These are phyloP conservation scores for Schwanniomyces sp. DNA, from an alignment of 805 yeast species.

Conservation along the genomic window DNA sequence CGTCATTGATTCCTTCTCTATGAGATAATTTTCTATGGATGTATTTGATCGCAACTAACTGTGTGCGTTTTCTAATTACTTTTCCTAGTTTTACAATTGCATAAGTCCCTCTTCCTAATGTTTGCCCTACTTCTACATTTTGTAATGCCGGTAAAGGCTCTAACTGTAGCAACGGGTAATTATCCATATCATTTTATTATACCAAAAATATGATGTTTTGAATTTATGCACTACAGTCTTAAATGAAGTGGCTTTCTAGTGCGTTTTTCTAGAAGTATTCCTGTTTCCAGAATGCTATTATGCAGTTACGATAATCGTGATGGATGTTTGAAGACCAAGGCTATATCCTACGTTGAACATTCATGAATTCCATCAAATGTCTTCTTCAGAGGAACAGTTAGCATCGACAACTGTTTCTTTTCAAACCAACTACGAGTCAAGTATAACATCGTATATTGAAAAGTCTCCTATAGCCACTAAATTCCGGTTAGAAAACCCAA, in stretches of 20 bases:
- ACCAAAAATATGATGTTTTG: background rate
- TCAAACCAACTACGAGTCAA: background rate
- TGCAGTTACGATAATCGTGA: slow-evolving; percentile 16
- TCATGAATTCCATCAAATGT: background rate
- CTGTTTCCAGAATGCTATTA: slow-evolving; percentile 18
- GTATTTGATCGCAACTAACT: slow-evolving; percentile 6
- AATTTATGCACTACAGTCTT: background rate
- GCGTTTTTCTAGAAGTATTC: slow-evolving; percentile 11
- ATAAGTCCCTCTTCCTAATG: slow-evolving; percentile 6
- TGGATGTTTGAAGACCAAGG: slow-evolving; percentile 8
- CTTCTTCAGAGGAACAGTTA: background rate
- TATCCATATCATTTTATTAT: background rate
- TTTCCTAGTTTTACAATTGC: slow-evolving; percentile 5
- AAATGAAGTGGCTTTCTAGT: background rate
- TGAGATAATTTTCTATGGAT: slow-evolving; percentile 4
- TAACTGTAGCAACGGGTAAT: slow-evolving; percentile 4
- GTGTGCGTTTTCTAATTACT: background rate
- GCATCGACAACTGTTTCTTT: background rate
- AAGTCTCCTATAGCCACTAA: slow-evolving; percentile 20
- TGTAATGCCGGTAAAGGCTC: slow-evolving; percentile 2
- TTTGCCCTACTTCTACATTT: slow-evolving; percentile 10
- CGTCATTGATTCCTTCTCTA: slow-evolving; percentile 1
- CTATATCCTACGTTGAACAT: background rate
- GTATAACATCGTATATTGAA: slow-evolving; percentile 18
- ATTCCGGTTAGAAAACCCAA: slow-evolving; percentile 25